Conservation (phyloP, 164 flowering plant species). For the Stephania cephalantha region DNA sequence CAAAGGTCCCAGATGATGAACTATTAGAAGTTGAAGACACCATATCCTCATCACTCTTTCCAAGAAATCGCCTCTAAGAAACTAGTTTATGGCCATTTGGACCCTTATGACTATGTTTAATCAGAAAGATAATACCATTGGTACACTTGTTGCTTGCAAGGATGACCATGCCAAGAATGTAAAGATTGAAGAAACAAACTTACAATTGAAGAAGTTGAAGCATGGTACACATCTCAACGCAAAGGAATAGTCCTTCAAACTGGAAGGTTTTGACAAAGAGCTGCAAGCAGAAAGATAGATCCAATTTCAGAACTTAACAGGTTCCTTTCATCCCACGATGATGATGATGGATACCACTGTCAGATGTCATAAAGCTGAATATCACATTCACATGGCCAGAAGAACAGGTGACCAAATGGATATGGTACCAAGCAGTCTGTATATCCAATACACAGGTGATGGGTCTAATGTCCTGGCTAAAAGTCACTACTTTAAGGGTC, state of each 20-base stretch:
- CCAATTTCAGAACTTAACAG: background rate
- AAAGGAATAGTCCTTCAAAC: constrained; percentile 1
- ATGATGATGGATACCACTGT: background rate
- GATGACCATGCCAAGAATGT: background rate
- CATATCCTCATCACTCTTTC: background rate
- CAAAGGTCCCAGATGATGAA: background rate
- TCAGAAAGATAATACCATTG: background rate
- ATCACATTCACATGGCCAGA: background rate
- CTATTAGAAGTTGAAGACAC: background rate
- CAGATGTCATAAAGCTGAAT: background rate
- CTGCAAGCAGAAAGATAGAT: constrained; percentile 1
- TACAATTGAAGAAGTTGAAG: constrained; percentile 1
- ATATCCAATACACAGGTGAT: background rate
- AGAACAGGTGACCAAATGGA: background rate
- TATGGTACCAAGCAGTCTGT: background rate
- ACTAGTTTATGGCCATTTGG: background rate
- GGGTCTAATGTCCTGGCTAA: background rate
- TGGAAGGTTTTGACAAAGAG: constrained; percentile 2
- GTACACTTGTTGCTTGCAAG: background rate
- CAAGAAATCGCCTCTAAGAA: background rate
- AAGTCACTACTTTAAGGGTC: background rate
- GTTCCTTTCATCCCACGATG: background rate
- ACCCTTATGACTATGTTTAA: background rate
- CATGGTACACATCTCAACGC: constrained; percentile 4
- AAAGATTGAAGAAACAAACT: constrained; percentile 3